Percentiles rank a stretch among this genome's conserved stretches.
These are phyloP conservation scores for Suillus placidus DNA, from an alignment of 768 basidiomycete species.

Conservation along the genomic window DNA sequence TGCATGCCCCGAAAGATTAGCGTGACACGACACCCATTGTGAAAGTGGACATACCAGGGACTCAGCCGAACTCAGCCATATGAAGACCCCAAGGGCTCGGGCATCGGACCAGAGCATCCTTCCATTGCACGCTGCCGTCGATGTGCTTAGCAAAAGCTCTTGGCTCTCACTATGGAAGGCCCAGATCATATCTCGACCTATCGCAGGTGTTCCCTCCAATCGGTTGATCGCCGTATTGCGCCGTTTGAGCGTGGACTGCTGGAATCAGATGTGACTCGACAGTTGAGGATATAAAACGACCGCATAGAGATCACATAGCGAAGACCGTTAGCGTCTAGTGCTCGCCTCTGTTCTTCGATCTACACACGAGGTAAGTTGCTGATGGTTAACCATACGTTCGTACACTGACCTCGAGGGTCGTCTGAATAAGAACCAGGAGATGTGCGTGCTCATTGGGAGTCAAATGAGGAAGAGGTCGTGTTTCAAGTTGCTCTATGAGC, in stretches of 20 bases:
- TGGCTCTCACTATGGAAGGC: conserved; percentile 96
- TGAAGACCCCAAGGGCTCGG: conserved; percentile 77
- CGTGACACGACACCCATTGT: conserved; percentile 1
- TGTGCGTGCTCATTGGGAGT: conserved; percentile 82
- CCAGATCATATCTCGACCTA: conserved; percentile 97
- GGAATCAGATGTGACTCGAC: conserved; percentile 52
- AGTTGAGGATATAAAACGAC: conserved; percentile 85
- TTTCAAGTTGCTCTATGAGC: conserved; percentile 68
- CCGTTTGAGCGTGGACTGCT: conserved; percentile 49
- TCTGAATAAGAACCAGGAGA: conserved; percentile 81
- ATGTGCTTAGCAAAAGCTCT: conserved; percentile 74
- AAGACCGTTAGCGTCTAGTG: conserved; percentile 89
- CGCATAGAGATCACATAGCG: conserved; percentile 93
- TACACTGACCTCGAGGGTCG: conserved; percentile 77
- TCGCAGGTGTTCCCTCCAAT: conserved; percentile 74
- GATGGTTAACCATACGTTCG: conserved; percentile 7
- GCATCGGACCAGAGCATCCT: conserved; percentile 94
- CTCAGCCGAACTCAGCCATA: conserved; percentile 86
- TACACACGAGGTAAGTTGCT: conserved; percentile 33
- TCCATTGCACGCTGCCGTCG: conserved; percentile 70
- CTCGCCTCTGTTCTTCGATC: conserved; percentile 90
- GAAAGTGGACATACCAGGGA: conserved; percentile 58
- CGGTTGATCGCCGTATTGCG: conserved; percentile 47
- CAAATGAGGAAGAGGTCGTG: conserved; percentile 65
- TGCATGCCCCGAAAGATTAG: conserved; percentile 33